Base-by-base conservation (phyloP, 1,284 basidiomycete genomes). In the Ganoderma lingzhi region DNA sequence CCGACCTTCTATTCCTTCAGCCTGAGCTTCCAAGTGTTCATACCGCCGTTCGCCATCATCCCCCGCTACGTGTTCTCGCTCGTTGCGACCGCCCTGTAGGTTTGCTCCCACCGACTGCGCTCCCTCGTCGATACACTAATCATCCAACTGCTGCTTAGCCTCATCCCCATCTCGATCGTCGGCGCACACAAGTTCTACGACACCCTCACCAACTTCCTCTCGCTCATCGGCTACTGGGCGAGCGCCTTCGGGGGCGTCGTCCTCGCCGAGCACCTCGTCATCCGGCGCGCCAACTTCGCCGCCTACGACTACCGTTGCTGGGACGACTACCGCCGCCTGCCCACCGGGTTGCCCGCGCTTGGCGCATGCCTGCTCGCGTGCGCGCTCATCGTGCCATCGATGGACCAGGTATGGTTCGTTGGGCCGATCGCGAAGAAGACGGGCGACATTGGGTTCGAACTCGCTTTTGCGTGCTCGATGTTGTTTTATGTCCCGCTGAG, bases 1-100 rank as follows among this genome's bases (percentile, higher is more conserved):
- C 89, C 91, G 5, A 94, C 91, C 14, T 90, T 96, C 74, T 97
- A 97, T 80, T 93, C 91, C 59, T 89, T 94, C 69, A 90, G 93
- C n/a, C 85, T 97, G 68, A 93, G 89, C 75, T 86, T 95, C 70
- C 95, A 96, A 78, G 86, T 95, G 6, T 87, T 93, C 74, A 80
- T 95, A 19, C 95, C 96, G 0, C 86, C 80, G n/a, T 79, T 90
- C 23, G 82, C 85, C 15, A 75, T 78, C 42, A 88, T 98, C 15
- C 96, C 97, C 0, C 86, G 97, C 76, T 97, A 96, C 78, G 84
- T 96, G 59, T 95, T 97, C 79, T 94, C 96, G 0, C 77, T 97
- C 23, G 78, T 96, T 55, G 91, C 92, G 1, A 93, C 91, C 0
- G 95, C 91, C 1, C 90, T 98, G 92, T 93, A 73, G 72, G 90